Base-by-base conservation (phyloP, 2,329 filamentous ascomycete species). In the Apiospora saccharicola region DNA sequence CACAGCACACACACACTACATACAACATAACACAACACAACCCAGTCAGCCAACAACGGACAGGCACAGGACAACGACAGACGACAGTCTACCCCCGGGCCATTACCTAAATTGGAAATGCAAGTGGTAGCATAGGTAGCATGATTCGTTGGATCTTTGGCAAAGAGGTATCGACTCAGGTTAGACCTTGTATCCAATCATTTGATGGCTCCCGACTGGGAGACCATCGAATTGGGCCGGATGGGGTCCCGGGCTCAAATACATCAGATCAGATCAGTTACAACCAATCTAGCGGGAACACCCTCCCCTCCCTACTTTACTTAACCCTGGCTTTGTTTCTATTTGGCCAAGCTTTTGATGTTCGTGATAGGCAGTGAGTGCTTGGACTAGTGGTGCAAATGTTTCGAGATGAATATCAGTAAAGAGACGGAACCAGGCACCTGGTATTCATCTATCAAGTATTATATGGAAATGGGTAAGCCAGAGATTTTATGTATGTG, bases 41-140 rank as follows among this genome's bases (percentile, higher is more conserved):
- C 49, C 49, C 49, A 53, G 10, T 16, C n/a, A 53, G n/a, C 24
- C 14, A 19, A 57, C n/a, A 30, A 0, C 13, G 30, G 51, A 37
- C 53, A 61, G 30, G 19, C 53, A 30, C 26, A 57, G 30, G 51
- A 16, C 26, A 5, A 51, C 24, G 49, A 26, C n/a, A 51, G n/a
- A 51, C 49, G 37, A 51, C 49, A 37, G 16, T 61, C 30, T 61
- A 37, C 53, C 30, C 30, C 16, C 7, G 10, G 34, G 57, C 34
- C 34, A 41, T 64, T 57, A 53, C 74, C 72, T 74, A 75, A 75
- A 73, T 76, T 75, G 76, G 76, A 76, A 73, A 74, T 71, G 71
- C 71, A 68, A 74, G 67, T 70, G 72, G 71, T 67, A 47, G 71
- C 57, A 74, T 64, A 72, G 69, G 68, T 51, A 71, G 73, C 72